Conservation (phyloP, 106 monocot genomes). For the Allium fistulosum region DNA sequence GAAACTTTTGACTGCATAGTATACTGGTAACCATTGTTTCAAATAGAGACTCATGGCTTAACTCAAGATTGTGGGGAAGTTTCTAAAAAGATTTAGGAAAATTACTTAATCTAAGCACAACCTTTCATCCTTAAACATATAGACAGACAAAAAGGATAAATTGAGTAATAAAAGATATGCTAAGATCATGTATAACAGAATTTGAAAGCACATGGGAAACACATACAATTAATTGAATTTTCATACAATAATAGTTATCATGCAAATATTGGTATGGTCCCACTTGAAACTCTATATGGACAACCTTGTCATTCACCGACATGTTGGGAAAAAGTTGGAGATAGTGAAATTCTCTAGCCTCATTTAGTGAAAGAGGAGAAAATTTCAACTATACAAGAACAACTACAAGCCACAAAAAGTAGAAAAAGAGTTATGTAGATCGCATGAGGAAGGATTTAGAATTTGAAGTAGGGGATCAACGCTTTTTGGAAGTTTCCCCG, state of each 20-base stretch:
- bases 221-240: background rate
- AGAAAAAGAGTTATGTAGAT: background rate
- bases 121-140: too few species aligned
- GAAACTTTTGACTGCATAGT: background rate
- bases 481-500: background rate
- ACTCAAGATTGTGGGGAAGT: too few species aligned
- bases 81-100: too few species aligned
- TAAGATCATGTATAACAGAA: too few species aligned
- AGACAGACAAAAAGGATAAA: too few species aligned
- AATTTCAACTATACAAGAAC: background rate
- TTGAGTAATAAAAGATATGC: too few species aligned
- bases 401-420: background rate
- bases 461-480: background rate
- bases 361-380: background rate
- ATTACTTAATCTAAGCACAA: too few species aligned
- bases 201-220: too few species aligned
- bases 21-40: background rate
- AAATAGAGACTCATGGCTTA: background rate
- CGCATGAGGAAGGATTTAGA: background rate
- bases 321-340: background rate
- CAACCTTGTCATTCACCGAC: background rate
- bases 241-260: background rate
- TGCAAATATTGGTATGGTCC: background rate
- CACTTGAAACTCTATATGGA: background rate
- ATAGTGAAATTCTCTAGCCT: background rate